phyloP scores from a whole-genome alignment of 2,329 filamentous ascomycete species.

The Eurotiales sp. region DNA sequence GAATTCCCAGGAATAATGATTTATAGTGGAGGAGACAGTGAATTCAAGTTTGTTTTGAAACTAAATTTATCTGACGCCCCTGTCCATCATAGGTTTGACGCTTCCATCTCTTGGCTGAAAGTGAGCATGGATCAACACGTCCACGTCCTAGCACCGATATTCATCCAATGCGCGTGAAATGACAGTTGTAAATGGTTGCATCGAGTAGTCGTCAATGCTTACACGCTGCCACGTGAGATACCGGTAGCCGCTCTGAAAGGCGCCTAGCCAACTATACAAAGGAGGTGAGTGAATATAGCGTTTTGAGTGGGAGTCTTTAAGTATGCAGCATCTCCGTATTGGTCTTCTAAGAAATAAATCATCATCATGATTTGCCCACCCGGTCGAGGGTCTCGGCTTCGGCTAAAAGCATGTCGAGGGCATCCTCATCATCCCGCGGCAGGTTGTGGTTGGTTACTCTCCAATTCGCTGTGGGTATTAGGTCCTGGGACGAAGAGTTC shows the following conservation, averaged over 20 bases:
- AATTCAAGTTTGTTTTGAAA: too few species aligned
- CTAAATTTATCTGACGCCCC: not conserved
- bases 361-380: not conserved
- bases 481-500: not conserved
- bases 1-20: not conserved
- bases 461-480: not conserved
- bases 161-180: not conserved
- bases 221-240: not conserved
- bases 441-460: not conserved
- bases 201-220: not conserved
- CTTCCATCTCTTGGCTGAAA: too few species aligned
- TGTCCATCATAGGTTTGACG: not conserved
- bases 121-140: too few species aligned
- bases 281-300: not conserved
- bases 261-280: too few species aligned
- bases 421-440: not conserved
- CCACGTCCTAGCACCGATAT: too few species aligned
- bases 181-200: not conserved
- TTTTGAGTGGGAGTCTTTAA: too few species aligned
- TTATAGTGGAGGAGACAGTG: not conserved
- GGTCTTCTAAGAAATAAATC: too few species aligned
- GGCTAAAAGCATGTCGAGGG: slow-evolving; percentile 2
- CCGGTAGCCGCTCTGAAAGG: not conserved
- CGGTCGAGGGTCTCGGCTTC: not conserved
- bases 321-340: too few species aligned